Evolutionary conservation across 1,284 basidiomycete species (phyloP), one percentile per base, ranked within the genome.

Genomic region (Amylostereum areolatum): DNA sequence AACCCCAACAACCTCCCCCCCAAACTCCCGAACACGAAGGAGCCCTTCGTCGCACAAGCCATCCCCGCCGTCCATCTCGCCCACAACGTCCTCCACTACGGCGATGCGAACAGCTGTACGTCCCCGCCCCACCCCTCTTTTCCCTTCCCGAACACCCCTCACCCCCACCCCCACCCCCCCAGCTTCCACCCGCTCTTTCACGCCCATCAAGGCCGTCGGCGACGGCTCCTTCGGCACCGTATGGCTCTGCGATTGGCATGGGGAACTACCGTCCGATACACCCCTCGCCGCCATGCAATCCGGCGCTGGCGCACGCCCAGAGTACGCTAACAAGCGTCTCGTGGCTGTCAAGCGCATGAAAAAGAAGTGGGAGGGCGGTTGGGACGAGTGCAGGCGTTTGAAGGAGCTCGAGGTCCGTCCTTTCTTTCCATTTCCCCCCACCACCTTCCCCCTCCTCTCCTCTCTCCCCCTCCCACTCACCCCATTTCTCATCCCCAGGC

Each of bases 271-370:
- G 66, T 83, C 89, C 66, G 87, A 87, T 74, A 89, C 88, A 49
- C 82, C 87, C 46, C 69, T 92, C 56, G 92, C 91, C 30, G 88
- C 91, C 43, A 95, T 95, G 92, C 92, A 95, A 64, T 92, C 91
- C 66, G 83, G 85, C 52, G 85, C 82, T 51, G 86, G 88, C 37
- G 92, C 92, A 36, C 76, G 93, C 55, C 91, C 93, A 54, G 96
- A 97, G 67, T 99, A 95, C 85, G 78, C 82, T 43, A 93, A 92
- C 52, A 98, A 95, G 72, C 80, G 92, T 54, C 80, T 99, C 52
- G 97, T 99, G 53, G 97, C 97, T 50, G 83, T 99, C 62, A 99
- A 99, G 75, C 77, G 92, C 63, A 99, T 99, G 95, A 98, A 94
- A 77, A 92, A 90, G 74, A 85, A 84, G 53, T 99, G 95, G 85